Percentiles rank a stretch among this genome's conserved stretches.
Conservation (phyloP, 495 filamentous ascomycete genomes). For the Aspergillus haitiensis region DNA sequence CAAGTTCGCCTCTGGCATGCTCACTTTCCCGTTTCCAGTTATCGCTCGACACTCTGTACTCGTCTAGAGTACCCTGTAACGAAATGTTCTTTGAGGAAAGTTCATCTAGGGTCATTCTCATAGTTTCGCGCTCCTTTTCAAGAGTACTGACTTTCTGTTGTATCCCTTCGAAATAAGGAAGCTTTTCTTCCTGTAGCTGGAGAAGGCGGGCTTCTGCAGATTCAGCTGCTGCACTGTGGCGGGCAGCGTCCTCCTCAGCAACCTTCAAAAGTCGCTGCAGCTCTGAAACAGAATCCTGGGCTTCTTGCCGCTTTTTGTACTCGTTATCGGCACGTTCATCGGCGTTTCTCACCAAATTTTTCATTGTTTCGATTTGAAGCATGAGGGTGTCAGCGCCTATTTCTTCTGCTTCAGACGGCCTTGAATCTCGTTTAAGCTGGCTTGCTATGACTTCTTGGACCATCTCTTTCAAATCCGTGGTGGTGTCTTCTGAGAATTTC, state of each 20-base stretch:
- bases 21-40: constrained; percentile 53
- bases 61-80: constrained; percentile 59
- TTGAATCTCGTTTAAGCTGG: constrained; percentile 38
- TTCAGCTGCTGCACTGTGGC: constrained; percentile 67
- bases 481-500: constrained; percentile 41
- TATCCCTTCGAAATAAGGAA: constrained; percentile 48
- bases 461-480: constrained; percentile 45
- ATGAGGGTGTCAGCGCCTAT: constrained; percentile 52
- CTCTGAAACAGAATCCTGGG: constrained; percentile 72
- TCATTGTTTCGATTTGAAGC: constrained; percentile 54
- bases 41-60: constrained; percentile 58
- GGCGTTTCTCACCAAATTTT: constrained; percentile 53
- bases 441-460: constrained; percentile 47
- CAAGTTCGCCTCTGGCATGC: constrained; percentile 50
- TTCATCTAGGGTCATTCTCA: constrained; percentile 65
- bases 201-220: constrained; percentile 60
- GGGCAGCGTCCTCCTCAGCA: constrained; percentile 69
- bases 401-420: constrained; percentile 45
- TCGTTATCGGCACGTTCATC: constrained; percentile 60
- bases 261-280: constrained; percentile 67
- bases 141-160: constrained; percentile 62
- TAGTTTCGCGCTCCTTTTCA: constrained; percentile 61
- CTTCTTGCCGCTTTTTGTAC: constrained; percentile 60
- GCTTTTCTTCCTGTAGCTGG: constrained; percentile 54
- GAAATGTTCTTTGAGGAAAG: constrained; percentile 57